phyloP scores from a whole-genome alignment of 2,329 filamentous ascomycete species.

The Ophiosphaerella narmari region DNA sequence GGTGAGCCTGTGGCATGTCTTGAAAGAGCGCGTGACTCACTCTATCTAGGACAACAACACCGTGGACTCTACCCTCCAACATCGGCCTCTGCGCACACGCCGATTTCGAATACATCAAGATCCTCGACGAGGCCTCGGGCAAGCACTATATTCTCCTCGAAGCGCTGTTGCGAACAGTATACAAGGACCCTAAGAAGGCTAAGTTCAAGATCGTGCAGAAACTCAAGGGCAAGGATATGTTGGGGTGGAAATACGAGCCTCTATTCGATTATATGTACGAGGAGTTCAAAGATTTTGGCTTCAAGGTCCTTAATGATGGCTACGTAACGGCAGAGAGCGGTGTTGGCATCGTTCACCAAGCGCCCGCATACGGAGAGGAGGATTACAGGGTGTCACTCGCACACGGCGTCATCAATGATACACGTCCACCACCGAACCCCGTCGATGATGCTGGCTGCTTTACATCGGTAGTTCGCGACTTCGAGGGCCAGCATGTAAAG shows the following conservation, averaged over 20 bases:
- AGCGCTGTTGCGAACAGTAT: slow-evolving; percentile 77
- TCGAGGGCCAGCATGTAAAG: slow-evolving; percentile 87
- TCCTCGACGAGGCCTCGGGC: slow-evolving; percentile 78
- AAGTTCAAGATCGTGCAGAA: slow-evolving; percentile 84
- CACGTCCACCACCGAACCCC: slow-evolving; percentile 82
- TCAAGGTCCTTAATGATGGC: slow-evolving; percentile 78
- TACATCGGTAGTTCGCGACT: slow-evolving; percentile 76
- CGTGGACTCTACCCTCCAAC: slow-evolving; percentile 84
- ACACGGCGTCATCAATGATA: slow-evolving; percentile 75
- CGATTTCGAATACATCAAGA: slow-evolving; percentile 85
- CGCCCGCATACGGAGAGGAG: slow-evolving; percentile 92
- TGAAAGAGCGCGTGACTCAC: slow-evolving; percentile 9
- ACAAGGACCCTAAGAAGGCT: slow-evolving; percentile 95
- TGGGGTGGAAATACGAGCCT: slow-evolving; percentile 87
- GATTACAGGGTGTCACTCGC: slow-evolving; percentile 86
- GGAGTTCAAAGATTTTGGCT: slow-evolving; percentile 82
- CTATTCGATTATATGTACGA: slow-evolving; percentile 90
- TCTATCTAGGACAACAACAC: slow-evolving; percentile 69
- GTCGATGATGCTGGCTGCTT: slow-evolving; percentile 85
- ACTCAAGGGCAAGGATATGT: slow-evolving; percentile 80
- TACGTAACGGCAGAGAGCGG: slow-evolving; percentile 91
- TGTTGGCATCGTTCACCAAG: slow-evolving; percentile 92
- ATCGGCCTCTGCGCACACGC: slow-evolving; percentile 77
- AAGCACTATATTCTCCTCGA: slow-evolving; percentile 88
- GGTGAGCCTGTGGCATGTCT: slow-evolving; percentile 49